Evolutionary conservation across 2,329 filamentous ascomycete species (phyloP).

Genomic region (Fusarium siculi): DNA sequence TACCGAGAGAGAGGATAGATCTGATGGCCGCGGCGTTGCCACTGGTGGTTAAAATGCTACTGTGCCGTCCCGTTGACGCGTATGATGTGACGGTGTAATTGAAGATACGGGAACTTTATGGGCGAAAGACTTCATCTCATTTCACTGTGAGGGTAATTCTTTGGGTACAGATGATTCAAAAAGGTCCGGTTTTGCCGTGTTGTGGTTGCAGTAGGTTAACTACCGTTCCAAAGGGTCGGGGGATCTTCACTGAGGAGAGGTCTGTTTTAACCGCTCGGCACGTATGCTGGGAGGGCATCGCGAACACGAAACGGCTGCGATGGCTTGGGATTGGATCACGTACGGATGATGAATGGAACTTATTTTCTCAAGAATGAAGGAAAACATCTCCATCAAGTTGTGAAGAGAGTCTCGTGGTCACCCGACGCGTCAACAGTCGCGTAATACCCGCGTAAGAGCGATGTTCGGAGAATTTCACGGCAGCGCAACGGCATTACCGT

Average conservation of each 20-base stretch:
- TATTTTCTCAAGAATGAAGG: neutral
- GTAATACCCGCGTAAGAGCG: neutral
- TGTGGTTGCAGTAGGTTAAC: neutral
- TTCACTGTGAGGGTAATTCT: neutral
- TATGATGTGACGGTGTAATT: neutral
- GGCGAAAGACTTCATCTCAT: neutral
- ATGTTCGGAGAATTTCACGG: neutral
- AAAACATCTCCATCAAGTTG: fast-evolving
- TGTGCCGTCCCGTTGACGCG: neutral
- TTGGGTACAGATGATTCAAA: neutral
- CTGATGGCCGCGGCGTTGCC: neutral
- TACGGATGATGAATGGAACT: neutral
- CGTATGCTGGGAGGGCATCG: neutral
- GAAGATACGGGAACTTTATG: neutral
- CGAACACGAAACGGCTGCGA: neutral
- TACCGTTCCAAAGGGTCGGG: neutral
- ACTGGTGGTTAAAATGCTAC: neutral
- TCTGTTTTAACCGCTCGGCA: neutral
- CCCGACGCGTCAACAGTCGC: neutral
- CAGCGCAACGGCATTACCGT: neutral
- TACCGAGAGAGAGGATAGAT: neutral
- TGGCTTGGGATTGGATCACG: neutral
- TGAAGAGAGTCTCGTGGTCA: neutral
- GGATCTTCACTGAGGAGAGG: neutral
- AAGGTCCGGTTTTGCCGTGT: neutral